These are phyloP conservation scores for Jamesozyma hellenica DNA, from an alignment of 805 yeast genomes.

Conservation along the genomic window DNA sequence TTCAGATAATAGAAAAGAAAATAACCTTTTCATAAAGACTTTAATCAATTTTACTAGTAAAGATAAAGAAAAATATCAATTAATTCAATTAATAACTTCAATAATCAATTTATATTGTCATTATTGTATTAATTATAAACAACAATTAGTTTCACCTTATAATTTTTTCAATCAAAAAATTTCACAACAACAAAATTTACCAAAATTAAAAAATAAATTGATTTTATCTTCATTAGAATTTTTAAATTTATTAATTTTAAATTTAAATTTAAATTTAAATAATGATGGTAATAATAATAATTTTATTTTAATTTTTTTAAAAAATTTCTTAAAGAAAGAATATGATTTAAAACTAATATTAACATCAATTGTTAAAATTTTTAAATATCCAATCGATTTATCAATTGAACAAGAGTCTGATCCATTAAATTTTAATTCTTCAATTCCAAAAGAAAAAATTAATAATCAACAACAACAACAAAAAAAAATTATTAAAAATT, in stretches of 20 bases:
- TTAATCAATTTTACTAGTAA: not conserved
- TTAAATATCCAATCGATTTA: slow-evolving; percentile 37
- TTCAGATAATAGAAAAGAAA: not conserved
- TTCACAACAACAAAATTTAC: slow-evolving; percentile 14
- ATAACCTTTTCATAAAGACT: not conserved
- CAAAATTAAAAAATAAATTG: slow-evolving; percentile 32
- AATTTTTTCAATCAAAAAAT: slow-evolving; percentile 8
- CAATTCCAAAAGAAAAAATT: not conserved
- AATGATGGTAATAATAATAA: not conserved
- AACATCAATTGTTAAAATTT: slow-evolving; percentile 37
- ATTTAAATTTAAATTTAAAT: not conserved
- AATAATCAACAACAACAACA: not conserved
- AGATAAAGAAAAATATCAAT: not conserved
- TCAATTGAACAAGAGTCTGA: slow-evolving; percentile 32
- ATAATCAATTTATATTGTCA: slow-evolving; percentile 55
- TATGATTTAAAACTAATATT: slow-evolving; percentile 44
- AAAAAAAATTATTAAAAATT: not conserved
- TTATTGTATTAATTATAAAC: slow-evolving; percentile 32
- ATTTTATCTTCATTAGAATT: slow-evolving; percentile 53
- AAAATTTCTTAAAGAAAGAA: slow-evolving; percentile 42
- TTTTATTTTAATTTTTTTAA: slow-evolving; percentile 1
- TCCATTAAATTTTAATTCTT: slow-evolving; percentile 22
- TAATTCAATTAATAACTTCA: slow-evolving; percentile 30
- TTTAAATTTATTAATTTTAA: slow-evolving; percentile 38
- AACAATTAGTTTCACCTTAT: slow-evolving; percentile 22